A percentile compares a stretch with the other conserved stretches of the same genome.
Evolutionary conservation across 345 rosid species (phyloP).

Genomic region (Brassica cretica): DNA sequence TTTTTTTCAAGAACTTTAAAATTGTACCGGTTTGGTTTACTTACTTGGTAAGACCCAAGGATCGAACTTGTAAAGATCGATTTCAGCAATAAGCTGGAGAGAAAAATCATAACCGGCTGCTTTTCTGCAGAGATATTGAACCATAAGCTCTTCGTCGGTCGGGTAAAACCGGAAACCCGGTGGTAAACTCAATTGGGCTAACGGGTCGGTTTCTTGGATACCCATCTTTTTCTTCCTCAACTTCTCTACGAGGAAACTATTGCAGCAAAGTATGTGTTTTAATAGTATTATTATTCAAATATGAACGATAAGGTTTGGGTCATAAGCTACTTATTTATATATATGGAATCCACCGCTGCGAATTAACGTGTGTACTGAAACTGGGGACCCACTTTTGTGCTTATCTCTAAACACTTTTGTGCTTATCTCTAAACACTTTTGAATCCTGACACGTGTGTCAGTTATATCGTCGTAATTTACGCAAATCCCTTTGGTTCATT

Average conservation of each 20-base stretch:
- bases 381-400: slow-evolving; percentile 38
- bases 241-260: background rate
- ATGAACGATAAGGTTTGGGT: slow-evolving; percentile 20
- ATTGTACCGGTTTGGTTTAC: background rate
- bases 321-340: slow-evolving; percentile 5
- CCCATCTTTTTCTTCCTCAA: slow-evolving; percentile 50
- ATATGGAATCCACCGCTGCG: slow-evolving; percentile 27
- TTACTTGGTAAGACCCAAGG: slow-evolving; percentile 90
- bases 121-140: slow-evolving; percentile 78
- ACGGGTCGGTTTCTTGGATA: slow-evolving; percentile 61
- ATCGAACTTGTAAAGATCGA: slow-evolving; percentile 90
- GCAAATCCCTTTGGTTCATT: slow-evolving; percentile 32
- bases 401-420: slow-evolving; percentile 26
- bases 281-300: background rate
- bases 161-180: slow-evolving; percentile 96
- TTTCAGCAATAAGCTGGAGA: slow-evolving; percentile 70
- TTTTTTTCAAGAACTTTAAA: background rate
- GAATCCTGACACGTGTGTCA: slow-evolving; percentile 32
- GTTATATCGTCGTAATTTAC: slow-evolving; percentile 30
- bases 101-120: slow-evolving; percentile 77
- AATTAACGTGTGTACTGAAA: slow-evolving; percentile 30
- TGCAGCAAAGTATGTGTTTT: background rate
- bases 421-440: slow-evolving; percentile 28
- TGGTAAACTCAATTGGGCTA: slow-evolving; percentile 79
- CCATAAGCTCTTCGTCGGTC: slow-evolving; percentile 92